A percentile compares a stretch with the other conserved stretches of the same genome.
phyloP scores from a whole-genome alignment of 2,329 filamentous ascomycete genomes.

The Fusarium sp. region DNA sequence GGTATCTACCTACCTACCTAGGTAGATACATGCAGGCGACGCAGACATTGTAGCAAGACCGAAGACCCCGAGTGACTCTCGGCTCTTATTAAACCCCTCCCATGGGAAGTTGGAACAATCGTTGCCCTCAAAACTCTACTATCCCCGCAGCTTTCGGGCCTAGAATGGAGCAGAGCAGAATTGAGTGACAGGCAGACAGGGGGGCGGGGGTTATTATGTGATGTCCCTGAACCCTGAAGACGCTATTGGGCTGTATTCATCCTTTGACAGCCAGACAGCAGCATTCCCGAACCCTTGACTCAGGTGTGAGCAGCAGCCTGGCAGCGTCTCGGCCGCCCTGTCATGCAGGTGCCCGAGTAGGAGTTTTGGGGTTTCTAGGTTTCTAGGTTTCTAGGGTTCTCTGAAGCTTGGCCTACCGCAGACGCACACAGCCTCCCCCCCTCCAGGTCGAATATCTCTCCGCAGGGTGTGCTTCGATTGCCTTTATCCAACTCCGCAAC shows the following conservation, averaged over 20 bases:
- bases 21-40: conserved; percentile 20
- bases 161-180: conserved; percentile 2
- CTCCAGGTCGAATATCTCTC: background rate
- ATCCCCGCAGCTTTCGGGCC: conserved; percentile 37
- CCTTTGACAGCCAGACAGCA: background rate
- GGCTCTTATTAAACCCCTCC: conserved; percentile 25
- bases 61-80: conserved; percentile 35
- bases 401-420: conserved; percentile 12
- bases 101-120: conserved; percentile 22
- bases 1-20: too few relatives aligned
- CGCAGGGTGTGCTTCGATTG: background rate
- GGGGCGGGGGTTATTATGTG: too few relatives aligned
- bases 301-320: conserved; percentile 14
- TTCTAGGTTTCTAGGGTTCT: background rate
- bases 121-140: conserved; percentile 22
- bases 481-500: conserved; percentile 25
- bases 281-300: conserved; percentile 29
- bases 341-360: conserved; percentile 21
- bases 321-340: conserved; percentile 25
- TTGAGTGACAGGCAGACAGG: conserved; percentile 2
- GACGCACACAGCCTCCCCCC: conserved; percentile 38
- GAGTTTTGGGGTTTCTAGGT: conserved; percentile 4
- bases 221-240: too few relatives aligned
- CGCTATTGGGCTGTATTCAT: background rate
- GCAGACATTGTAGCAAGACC: conserved; percentile 15